Evolutionary conservation across 2,329 filamentous ascomycete genomes (phyloP).

Genomic region (Anthostomella pinea): DNA sequence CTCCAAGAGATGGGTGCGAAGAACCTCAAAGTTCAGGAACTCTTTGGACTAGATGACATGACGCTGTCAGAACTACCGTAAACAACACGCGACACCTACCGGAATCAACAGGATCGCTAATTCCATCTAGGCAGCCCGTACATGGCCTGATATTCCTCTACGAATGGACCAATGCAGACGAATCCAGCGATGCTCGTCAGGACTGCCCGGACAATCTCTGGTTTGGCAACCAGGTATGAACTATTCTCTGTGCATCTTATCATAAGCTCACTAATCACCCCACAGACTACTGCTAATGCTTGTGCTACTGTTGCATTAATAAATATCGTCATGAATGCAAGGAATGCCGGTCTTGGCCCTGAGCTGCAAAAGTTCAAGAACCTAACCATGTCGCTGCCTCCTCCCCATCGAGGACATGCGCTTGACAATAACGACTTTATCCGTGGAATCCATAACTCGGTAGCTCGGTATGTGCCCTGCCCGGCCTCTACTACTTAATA

Average conservation of each 20-base stretch:
- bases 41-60: constrained; percentile 69
- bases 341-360: constrained; percentile 64
- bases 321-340: constrained; percentile 88
- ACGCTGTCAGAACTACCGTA: constrained; percentile 63
- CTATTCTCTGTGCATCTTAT: background rate
- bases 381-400: constrained; percentile 64
- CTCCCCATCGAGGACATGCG: constrained; percentile 71
- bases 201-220: constrained; percentile 66
- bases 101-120: background rate
- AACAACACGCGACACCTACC: constrained; percentile 25
- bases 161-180: constrained; percentile 58
- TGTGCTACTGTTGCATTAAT: constrained; percentile 91
- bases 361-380: constrained; percentile 70
- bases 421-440: constrained; percentile 75
- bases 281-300: constrained; percentile 73
- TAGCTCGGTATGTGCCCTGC: constrained; percentile 56
- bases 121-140: constrained; percentile 59
- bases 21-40: constrained; percentile 71
- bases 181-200: constrained; percentile 48
- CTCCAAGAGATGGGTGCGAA: constrained; percentile 74
- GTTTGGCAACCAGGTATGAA: constrained; percentile 84
- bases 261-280: constrained; percentile 12
- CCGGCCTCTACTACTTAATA: background rate
- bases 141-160: constrained; percentile 90
- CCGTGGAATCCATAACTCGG: constrained; percentile 82